Percentiles rank a stretch among this genome's conserved stretches.
phyloP scores from a whole-genome alignment of 2,329 filamentous ascomycete genomes.

The Fusarium sp. region DNA sequence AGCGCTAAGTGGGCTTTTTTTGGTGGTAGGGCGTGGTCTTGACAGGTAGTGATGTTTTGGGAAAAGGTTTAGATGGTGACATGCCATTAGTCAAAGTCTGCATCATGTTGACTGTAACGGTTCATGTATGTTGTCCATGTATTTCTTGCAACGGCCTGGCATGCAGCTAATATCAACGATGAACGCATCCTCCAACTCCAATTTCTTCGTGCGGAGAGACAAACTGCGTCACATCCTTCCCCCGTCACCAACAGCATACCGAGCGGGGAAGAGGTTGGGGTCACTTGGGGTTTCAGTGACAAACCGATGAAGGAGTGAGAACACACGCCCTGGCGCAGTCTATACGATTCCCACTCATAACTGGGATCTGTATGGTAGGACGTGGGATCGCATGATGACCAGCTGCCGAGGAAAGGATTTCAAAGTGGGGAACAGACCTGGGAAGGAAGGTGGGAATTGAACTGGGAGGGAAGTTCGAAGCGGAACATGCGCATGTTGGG shows the following conservation, averaged over 20 bases:
- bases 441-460: not conserved
- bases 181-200: not conserved
- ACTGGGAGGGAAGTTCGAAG: not conserved
- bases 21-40: not conserved
- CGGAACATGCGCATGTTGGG: not conserved
- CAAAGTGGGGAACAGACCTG: not conserved
- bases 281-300: not conserved
- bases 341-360: not conserved
- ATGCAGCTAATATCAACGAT: not conserved
- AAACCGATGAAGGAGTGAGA: not conserved
- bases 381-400: not conserved
- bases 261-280: not conserved
- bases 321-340: not conserved
- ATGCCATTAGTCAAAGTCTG: not conserved
- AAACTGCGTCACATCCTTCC: not conserved
- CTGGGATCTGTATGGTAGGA: not conserved
- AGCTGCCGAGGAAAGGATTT: not conserved
- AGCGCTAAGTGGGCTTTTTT: not conserved
- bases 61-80: not conserved
- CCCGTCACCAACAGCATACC: not conserved
- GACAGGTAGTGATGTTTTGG: not conserved
- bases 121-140: not conserved
- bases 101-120: not conserved
- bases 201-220: not conserved
- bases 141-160: not conserved